phyloP scores from a whole-genome alignment of 2,329 filamentous ascomycete species.

The Didymella pomorum region DNA sequence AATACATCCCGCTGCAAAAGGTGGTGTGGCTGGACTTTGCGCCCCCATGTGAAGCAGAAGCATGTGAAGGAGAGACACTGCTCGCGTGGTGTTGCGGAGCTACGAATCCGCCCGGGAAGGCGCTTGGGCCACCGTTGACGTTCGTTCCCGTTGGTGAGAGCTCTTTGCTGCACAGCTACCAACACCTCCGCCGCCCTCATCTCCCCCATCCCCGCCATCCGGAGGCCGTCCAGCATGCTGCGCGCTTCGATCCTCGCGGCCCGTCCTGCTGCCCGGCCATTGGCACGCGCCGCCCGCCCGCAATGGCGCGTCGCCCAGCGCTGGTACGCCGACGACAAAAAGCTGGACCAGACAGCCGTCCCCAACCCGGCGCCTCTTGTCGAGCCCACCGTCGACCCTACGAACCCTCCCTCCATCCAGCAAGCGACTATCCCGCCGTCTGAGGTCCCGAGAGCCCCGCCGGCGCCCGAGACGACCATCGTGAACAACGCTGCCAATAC shows the following conservation, averaged over 20 bases:
- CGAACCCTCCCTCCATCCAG: slow-evolving; percentile 35
- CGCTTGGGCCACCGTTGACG: slow-evolving; percentile 7
- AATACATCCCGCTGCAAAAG: not conserved
- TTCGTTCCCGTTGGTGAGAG: slow-evolving; percentile 1
- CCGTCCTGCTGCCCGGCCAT: slow-evolving; percentile 53
- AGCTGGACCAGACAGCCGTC: slow-evolving; percentile 49
- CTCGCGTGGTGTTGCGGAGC: slow-evolving; percentile 6
- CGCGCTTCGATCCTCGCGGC: slow-evolving; percentile 62
- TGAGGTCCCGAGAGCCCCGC: slow-evolving; percentile 58
- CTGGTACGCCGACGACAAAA: slow-evolving; percentile 61
- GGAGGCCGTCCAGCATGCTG: slow-evolving; percentile 62
- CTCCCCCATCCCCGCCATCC: slow-evolving; percentile 35
- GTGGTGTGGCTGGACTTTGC: slow-evolving; percentile 1
- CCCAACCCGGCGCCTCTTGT: slow-evolving; percentile 47
- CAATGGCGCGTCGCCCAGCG: slow-evolving; percentile 54
- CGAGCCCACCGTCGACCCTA: slow-evolving; percentile 52
- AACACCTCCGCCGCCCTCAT: slow-evolving; percentile 24
- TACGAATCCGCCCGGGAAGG: slow-evolving; percentile 6
- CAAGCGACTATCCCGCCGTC: slow-evolving; percentile 58
- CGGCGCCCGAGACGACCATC: slow-evolving; percentile 51
- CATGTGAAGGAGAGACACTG: slow-evolving; percentile 17
- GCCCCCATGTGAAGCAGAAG: not conserved
- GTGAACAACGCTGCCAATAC: slow-evolving; percentile 28
- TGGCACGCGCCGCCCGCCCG: slow-evolving; percentile 45
- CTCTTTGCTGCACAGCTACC: slow-evolving; percentile 20